Conservation (phyloP, 192 early-diverging fungal species). For the Coemansia sp. region DNA sequence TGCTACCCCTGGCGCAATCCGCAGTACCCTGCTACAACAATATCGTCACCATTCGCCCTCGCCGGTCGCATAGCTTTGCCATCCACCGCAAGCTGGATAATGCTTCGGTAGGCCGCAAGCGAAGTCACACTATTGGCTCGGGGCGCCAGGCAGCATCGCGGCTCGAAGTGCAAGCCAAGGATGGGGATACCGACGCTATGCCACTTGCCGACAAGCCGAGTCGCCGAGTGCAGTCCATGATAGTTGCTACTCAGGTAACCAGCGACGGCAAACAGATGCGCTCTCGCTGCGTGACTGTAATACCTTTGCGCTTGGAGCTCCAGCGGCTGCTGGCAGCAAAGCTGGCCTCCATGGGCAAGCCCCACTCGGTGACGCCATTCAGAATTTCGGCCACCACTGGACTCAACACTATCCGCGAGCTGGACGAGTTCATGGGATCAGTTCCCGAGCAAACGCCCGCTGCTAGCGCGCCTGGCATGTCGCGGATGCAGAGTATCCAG, state of each 20-base stretch:
- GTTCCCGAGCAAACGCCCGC: neutral
- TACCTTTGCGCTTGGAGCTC: slow-evolving; percentile 39
- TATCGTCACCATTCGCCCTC: slow-evolving; percentile 41
- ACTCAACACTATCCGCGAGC: neutral
- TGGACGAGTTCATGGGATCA: neutral
- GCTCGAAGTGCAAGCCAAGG: neutral
- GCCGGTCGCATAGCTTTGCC: slow-evolving; percentile 42
- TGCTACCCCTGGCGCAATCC: neutral
- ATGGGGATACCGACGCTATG: slow-evolving; percentile 4
- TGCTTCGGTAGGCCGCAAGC: slow-evolving; percentile 36
- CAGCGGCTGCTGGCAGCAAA: slow-evolving; percentile 25
- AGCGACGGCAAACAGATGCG: neutral
- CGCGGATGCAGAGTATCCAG: neutral
- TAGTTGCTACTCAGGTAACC: slow-evolving; percentile 4
- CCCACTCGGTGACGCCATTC: neutral
- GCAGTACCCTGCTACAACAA: neutral
- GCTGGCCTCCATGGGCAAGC: neutral
- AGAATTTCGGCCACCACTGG: neutral
- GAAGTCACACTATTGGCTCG: slow-evolving; percentile 42
- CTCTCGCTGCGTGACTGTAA: slow-evolving; percentile 32
- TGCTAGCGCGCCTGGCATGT: neutral
- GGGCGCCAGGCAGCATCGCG: slow-evolving; percentile 22
- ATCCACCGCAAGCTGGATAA: slow-evolving; percentile 28
- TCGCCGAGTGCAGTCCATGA: slow-evolving; percentile 44
- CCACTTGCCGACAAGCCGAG: slow-evolving; percentile 17